These are phyloP conservation scores for Graphium sp. DNA, from an alignment of 2,329 filamentous ascomycete species.

Conservation along the genomic window DNA sequence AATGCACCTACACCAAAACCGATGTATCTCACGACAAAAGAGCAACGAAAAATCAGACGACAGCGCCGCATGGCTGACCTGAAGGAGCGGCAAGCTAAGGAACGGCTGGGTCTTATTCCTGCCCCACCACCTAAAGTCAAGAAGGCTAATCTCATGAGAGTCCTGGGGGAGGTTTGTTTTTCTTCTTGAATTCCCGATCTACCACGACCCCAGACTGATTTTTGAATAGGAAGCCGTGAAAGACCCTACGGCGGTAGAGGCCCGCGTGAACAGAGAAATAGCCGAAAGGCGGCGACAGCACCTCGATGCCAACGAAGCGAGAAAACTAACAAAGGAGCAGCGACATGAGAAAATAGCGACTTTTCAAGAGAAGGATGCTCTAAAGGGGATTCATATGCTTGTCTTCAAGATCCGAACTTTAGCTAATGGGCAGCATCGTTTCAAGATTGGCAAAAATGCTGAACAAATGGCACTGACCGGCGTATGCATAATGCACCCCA, in stretches of 20 bases:
- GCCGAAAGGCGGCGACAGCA: slow-evolving; percentile 71
- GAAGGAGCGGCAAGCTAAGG: slow-evolving; percentile 94
- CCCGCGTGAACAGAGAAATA: slow-evolving; percentile 83
- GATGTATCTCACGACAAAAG: slow-evolving; percentile 80
- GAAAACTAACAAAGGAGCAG: slow-evolving; percentile 80
- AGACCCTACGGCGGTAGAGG: slow-evolving; percentile 93
- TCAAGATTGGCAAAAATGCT: slow-evolving; percentile 83
- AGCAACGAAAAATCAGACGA: slow-evolving; percentile 79
- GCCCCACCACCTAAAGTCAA: slow-evolving; percentile 93
- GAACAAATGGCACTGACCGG: slow-evolving; percentile 79
- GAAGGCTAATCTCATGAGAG: slow-evolving; percentile 93
- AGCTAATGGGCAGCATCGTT: slow-evolving; percentile 85
- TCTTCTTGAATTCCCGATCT: no score
- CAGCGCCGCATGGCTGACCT: slow-evolving; percentile 83
- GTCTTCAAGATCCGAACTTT: slow-evolving; percentile 83
- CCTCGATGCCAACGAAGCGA: slow-evolving; percentile 60
- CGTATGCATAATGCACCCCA: slow-evolving; percentile 81
- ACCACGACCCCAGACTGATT: no score
- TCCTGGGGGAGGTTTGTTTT: slow-evolving; percentile 89
- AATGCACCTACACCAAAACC: slow-evolving; percentile 65
- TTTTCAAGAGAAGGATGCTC: slow-evolving; percentile 78
- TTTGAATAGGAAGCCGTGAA: slow-evolving; percentile 55
- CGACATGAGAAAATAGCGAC: slow-evolving; percentile 63
- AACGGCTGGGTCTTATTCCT: slow-evolving; percentile 74
- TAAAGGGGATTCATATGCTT: slow-evolving; percentile 68